phyloP scores from a whole-genome alignment of 305 asterid genomes.

The Fraxinus sp. region DNA sequence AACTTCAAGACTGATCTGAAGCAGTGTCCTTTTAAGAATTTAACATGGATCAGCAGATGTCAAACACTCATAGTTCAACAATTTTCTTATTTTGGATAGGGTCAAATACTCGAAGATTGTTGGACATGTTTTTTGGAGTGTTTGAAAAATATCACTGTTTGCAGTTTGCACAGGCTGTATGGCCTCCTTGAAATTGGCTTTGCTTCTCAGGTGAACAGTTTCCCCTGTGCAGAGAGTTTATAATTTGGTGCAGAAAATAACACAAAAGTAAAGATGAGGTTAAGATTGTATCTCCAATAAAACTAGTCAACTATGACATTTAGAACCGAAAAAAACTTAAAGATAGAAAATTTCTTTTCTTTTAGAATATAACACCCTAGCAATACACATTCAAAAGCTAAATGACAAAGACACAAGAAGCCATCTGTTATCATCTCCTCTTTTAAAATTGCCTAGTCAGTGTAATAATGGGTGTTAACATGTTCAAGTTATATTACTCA shows the following conservation, averaged over 20 bases:
- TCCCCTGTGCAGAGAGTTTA: not conserved
- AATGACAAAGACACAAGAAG: not conserved
- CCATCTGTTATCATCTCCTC: not conserved
- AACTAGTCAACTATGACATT: not conserved
- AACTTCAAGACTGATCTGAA: not conserved
- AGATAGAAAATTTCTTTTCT: not conserved
- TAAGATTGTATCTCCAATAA: not conserved
- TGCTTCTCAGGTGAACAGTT: not conserved
- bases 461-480: not conserved
- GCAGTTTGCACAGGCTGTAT: not conserved
- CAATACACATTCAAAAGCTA: constrained; percentile 1
- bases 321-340: not conserved
- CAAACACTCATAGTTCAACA: not conserved
- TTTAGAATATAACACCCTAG: not conserved
- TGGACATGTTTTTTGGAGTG: not conserved
- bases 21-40: not conserved
- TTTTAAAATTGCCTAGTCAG: not conserved
- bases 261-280: not conserved
- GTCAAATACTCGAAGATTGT: not conserved
- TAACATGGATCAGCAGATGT: not conserved
- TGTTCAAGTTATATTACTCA: not conserved
- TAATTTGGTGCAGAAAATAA: not conserved
- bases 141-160: not conserved
- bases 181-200: not conserved
- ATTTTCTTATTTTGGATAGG: not conserved